Evolutionary conservation across 2,329 filamentous ascomycete genomes (phyloP).

Genomic region (Fusarium aywerte): DNA sequence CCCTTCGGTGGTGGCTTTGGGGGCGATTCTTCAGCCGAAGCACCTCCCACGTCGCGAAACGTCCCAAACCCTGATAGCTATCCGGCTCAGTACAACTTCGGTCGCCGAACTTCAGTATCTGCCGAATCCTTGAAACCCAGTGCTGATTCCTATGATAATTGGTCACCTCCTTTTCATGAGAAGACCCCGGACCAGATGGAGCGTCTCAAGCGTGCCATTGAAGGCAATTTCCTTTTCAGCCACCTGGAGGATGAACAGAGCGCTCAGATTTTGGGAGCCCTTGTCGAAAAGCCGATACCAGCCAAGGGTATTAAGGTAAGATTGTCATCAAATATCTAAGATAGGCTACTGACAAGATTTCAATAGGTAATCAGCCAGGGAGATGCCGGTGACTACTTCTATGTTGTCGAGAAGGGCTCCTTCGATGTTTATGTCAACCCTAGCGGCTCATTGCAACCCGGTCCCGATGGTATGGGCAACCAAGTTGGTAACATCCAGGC

Average conservation of each 20-base stretch:
- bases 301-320: slow-evolving; percentile 81
- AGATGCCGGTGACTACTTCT: slow-evolving; percentile 97
- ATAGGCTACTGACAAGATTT: slow-evolving; percentile 41
- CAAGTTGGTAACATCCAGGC: slow-evolving; percentile 85
- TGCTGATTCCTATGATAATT: slow-evolving; percentile 84
- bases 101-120: slow-evolving; percentile 92
- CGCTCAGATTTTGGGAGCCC: slow-evolving; percentile 84
- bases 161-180: slow-evolving; percentile 85
- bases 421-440: slow-evolving; percentile 93
- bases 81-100: slow-evolving; percentile 93
- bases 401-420: slow-evolving; percentile 89
- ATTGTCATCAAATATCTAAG: background rate
- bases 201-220: slow-evolving; percentile 83
- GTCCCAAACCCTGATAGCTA: slow-evolving; percentile 74
- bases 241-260: slow-evolving; percentile 95
- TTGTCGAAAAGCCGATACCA: slow-evolving; percentile 95
- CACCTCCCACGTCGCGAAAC: slow-evolving; percentile 59
- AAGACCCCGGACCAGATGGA: slow-evolving; percentile 85
- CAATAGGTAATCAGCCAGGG: slow-evolving; percentile 90
- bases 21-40: slow-evolving; percentile 60
- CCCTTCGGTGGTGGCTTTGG: slow-evolving; percentile 59
- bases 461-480: slow-evolving; percentile 81
- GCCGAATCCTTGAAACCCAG: slow-evolving; percentile 95
- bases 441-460: slow-evolving; percentile 79
- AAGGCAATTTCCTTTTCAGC: slow-evolving; percentile 91